These are phyloP conservation scores for Dimocarpus longan DNA, from an alignment of 345 rosid genomes.

Conservation along the genomic window DNA sequence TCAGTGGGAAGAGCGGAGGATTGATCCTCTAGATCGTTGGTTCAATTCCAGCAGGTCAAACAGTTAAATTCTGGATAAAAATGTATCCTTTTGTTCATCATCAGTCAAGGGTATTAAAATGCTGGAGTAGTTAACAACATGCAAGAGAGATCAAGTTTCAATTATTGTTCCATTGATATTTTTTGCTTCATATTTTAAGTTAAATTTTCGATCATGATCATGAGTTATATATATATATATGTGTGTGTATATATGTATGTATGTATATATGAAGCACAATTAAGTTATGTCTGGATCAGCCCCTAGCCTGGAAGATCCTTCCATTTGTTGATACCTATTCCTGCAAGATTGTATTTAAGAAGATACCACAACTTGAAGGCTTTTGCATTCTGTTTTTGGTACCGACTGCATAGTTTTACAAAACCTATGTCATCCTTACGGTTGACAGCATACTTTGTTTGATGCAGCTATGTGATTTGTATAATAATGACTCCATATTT, in stretches of 20 bases:
- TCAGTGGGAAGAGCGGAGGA: conserved; percentile 41
- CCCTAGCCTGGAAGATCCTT: neutral
- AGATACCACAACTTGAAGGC: neutral
- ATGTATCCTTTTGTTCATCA: neutral
- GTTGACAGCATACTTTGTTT: conserved; percentile 17
- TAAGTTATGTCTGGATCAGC: neutral
- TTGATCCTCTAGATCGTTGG: conserved; percentile 36
- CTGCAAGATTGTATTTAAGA: neutral
- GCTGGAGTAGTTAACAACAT: neutral
- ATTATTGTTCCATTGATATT: too few relatives aligned
- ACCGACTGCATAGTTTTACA: neutral
- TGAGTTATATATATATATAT: too few relatives aligned
- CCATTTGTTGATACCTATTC: neutral
- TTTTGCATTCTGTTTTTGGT: neutral
- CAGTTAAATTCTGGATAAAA: conserved; percentile 14
- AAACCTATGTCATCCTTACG: neutral
- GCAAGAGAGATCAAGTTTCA: too few relatives aligned
- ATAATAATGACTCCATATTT: conserved; percentile 62
- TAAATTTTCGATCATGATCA: too few relatives aligned
- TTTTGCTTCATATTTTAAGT: too few relatives aligned
- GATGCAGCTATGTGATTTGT: conserved; percentile 62
- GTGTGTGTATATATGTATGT: too few relatives aligned
- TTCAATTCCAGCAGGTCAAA: conserved; percentile 34
- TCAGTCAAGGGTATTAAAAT: neutral
- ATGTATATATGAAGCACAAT: too few relatives aligned